phyloP scores from a whole-genome alignment of 1,284 basidiomycete genomes.

The Phellinidium pouzarii region DNA sequence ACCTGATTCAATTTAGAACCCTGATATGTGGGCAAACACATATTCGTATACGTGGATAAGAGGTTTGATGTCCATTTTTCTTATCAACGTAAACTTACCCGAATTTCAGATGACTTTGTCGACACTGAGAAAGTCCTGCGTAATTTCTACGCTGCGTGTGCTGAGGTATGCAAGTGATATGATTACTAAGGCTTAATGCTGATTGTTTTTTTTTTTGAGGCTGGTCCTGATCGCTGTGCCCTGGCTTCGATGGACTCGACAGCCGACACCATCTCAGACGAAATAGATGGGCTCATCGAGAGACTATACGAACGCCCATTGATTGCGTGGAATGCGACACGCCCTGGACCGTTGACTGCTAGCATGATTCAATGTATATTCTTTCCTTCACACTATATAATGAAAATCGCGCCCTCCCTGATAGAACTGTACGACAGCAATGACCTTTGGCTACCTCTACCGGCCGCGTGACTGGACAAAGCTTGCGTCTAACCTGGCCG shows the following conservation, averaged over 20 bases:
- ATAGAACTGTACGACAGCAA: constrained; percentile 1
- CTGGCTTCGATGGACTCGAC: constrained; percentile 20
- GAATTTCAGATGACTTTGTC: constrained; percentile 20
- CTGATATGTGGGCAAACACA: constrained; percentile 22
- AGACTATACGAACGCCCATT: constrained; percentile 21
- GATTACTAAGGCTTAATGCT: background rate
- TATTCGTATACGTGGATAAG: constrained; percentile 21
- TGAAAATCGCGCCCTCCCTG: background rate
- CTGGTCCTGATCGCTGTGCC: constrained; percentile 23
- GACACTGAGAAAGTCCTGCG: constrained; percentile 24
- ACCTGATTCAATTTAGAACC: constrained; percentile 19
- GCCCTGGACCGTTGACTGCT: constrained; percentile 22
- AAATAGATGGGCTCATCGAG: constrained; percentile 20
- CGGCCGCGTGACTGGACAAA: constrained; percentile 22
- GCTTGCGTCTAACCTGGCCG: constrained; percentile 20
- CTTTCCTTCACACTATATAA: background rate
- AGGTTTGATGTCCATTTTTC: constrained; percentile 11
- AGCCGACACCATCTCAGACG: constrained; percentile 17
- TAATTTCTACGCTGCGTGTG: constrained; percentile 23
- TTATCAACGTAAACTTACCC: background rate
- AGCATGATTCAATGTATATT: constrained; percentile 21
- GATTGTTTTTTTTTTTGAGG: constrained; percentile 17
- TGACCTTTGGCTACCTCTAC: constrained; percentile 22
- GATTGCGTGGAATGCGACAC: constrained; percentile 21
- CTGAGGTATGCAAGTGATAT: constrained; percentile 15